Conservation (phyloP, 805 yeast species). For the Debaryomyces maramus region DNA sequence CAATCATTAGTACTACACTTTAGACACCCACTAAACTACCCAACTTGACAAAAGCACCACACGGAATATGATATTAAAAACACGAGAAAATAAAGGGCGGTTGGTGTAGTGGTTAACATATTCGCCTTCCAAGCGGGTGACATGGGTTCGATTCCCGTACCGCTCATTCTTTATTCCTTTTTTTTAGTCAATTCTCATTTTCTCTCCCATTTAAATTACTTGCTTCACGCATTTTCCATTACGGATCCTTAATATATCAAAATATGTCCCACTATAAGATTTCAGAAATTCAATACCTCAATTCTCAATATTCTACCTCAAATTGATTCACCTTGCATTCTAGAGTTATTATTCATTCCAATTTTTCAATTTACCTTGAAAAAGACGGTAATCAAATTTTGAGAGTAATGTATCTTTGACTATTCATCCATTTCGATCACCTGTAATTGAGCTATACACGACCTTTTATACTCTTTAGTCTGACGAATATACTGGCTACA, state of each 20-base stretch:
- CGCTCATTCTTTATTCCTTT: slow-evolving; percentile 50
- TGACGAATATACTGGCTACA: not conserved
- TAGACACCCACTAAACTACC: too few relatives aligned
- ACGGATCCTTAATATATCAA: not conserved
- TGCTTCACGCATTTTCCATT: not conserved
- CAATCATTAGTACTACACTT: too few relatives aligned
- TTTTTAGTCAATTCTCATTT: not conserved
- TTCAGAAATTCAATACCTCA: too few relatives aligned
- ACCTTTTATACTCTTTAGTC: not conserved
- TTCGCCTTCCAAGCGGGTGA: slow-evolving; percentile 93
- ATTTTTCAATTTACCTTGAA: not conserved
- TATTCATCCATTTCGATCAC: not conserved
- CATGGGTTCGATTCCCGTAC: slow-evolving; percentile 95
- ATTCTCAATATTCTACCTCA: not conserved
- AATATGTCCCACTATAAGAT: not conserved
- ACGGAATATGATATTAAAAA: too few relatives aligned
- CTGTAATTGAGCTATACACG: not conserved
- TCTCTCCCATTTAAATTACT: not conserved
- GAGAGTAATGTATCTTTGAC: not conserved
- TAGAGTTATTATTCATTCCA: not conserved
- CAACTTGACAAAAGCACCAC: too few relatives aligned
- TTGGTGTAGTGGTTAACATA: slow-evolving; percentile 92
- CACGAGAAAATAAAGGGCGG: too few relatives aligned
- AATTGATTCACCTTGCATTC: not conserved
- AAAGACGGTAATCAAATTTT: not conserved